A percentile compares a stretch with the other conserved stretches of the same genome.
phyloP scores from a whole-genome alignment of 164 flowering plant genomes.

The Vitis labrusca region DNA sequence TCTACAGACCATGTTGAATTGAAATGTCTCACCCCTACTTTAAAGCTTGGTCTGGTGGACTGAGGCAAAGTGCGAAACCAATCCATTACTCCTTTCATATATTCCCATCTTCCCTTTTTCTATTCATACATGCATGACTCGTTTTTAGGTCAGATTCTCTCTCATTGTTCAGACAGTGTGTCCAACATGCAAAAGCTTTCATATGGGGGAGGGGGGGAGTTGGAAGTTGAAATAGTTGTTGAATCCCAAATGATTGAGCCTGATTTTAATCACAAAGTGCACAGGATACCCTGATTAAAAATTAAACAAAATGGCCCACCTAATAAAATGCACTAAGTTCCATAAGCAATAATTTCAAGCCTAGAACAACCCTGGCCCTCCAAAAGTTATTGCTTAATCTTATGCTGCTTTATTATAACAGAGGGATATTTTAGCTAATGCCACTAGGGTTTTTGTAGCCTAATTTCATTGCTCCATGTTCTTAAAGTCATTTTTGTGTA shows the following conservation, averaged over 20 bases:
- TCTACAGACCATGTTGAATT: too few relatives aligned
- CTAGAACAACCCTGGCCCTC: not conserved
- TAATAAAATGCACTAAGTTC: not conserved
- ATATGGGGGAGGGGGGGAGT: not conserved
- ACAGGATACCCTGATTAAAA: not conserved
- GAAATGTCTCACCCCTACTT: too few relatives aligned
- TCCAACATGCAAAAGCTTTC: not conserved
- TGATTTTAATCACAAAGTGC: slow-evolving; percentile 10
- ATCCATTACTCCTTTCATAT: too few relatives aligned
- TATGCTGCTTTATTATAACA: too few relatives aligned
- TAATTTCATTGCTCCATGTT: too few relatives aligned
- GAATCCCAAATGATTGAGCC: slow-evolving; percentile 12
- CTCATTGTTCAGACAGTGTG: not conserved
- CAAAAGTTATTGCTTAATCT: too few relatives aligned
- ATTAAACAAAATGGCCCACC: slow-evolving; percentile 1
- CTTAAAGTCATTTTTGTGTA: too few relatives aligned
- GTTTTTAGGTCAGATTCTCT: not conserved
- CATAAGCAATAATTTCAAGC: slow-evolving; percentile 1
- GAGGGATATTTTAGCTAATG: too few relatives aligned
- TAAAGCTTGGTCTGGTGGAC: too few relatives aligned
- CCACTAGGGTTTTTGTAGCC: too few relatives aligned
- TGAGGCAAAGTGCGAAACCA: too few relatives aligned
- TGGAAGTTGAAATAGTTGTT: slow-evolving; percentile 17
- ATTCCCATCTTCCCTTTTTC: too few relatives aligned
- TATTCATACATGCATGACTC: not conserved